Conservation (phyloP, 78 protist species). For the Cavenderia fasciculata region DNA sequence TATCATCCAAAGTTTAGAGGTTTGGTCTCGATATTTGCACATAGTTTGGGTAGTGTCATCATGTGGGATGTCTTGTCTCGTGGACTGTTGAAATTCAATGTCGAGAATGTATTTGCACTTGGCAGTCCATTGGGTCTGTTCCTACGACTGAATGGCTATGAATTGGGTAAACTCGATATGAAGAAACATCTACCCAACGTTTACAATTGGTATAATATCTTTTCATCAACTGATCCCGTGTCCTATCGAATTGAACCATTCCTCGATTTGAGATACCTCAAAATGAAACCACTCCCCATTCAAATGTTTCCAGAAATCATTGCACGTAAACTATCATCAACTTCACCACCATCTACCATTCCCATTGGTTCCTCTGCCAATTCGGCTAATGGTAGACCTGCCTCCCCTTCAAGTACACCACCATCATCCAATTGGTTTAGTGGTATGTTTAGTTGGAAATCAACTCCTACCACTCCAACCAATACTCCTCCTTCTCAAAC, state of each 20-base stretch:
- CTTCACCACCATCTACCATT: neutral
- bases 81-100: neutral
- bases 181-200: neutral
- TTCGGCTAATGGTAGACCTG: neutral
- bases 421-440: neutral
- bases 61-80: slow-evolving; percentile 23
- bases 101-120: slow-evolving; percentile 39
- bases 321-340: neutral
- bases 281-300: neutral
- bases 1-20: slow-evolving; percentile 23
- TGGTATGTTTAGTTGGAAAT: too few species aligned
- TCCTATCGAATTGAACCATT: slow-evolving; percentile 64
- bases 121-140: slow-evolving; percentile 55
- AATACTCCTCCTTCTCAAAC: neutral
- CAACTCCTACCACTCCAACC: neutral
- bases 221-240: slow-evolving; percentile 33
- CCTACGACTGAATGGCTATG: slow-evolving; percentile 15
- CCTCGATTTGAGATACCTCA: slow-evolving; percentile 8
- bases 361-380: neutral
- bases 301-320: slow-evolving; percentile 18
- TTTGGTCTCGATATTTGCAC: slow-evolving; percentile 5
- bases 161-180: neutral
- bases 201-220: slow-evolving; percentile 36
- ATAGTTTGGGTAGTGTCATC: slow-evolving; percentile 37
- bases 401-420: neutral